Evolutionary conservation across 805 yeast genomes (phyloP).

Genomic region (Saturnispora saitoi): DNA sequence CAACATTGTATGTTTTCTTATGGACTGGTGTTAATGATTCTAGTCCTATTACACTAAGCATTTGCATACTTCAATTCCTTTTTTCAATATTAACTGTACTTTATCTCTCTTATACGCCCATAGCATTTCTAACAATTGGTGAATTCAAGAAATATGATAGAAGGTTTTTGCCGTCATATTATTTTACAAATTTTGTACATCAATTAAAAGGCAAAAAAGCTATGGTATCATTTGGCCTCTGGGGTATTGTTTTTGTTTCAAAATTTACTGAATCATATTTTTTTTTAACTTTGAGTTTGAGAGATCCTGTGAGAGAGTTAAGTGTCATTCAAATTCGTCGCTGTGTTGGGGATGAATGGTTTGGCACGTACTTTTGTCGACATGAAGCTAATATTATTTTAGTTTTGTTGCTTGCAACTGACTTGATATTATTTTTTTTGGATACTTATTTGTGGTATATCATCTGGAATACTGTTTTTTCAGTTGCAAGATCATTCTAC

Average conservation of each 20-base stretch:
- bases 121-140: too few species aligned
- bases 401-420: conserved; percentile 89
- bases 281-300: conserved; percentile 79
- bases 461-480: conserved; percentile 86
- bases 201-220: too few species aligned
- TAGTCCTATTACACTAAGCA: conserved; percentile 20
- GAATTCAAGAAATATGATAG: too few species aligned
- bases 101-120: too few species aligned
- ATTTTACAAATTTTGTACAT: too few species aligned
- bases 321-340: conserved; percentile 73
- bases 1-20: conserved; percentile 30
- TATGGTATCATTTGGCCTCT: conserved; percentile 41
- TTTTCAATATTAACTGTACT: too few species aligned
- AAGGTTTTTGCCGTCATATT: too few species aligned
- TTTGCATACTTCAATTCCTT: conserved; percentile 71
- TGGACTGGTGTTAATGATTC: conserved; percentile 45
- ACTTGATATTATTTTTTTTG: conserved; percentile 90
- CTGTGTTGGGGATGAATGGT: conserved; percentile 95
- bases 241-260: conserved; percentile 85
- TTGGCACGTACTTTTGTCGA: conserved; percentile 61
- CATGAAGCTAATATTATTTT: conserved; percentile 84
- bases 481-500: conserved; percentile 96
- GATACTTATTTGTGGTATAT: conserved; percentile 99
- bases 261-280: conserved; percentile 85
- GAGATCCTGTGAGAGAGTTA: conserved; percentile 91